A percentile compares a stretch with the other conserved stretches of the same genome.
These are phyloP conservation scores for Bombardia bombarda DNA, from an alignment of 495 filamentous ascomycete genomes.

Conservation along the genomic window DNA sequence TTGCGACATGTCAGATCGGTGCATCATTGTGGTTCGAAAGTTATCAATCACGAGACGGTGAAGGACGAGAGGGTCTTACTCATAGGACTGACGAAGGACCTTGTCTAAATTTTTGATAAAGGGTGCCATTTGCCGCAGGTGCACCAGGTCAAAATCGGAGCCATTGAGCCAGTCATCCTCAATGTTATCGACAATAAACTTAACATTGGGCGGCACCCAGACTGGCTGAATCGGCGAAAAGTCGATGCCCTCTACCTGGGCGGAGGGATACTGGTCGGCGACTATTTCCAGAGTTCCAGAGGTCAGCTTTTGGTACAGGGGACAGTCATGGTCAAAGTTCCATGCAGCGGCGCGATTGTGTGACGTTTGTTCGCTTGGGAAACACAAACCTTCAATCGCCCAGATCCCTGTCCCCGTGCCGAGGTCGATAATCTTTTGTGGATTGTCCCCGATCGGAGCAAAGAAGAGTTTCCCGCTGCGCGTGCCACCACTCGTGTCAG, in stretches of 20 bases:
- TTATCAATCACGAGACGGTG: background rate
- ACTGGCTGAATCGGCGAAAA: slow-evolving; percentile 29
- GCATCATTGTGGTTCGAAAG: background rate
- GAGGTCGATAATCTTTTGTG: background rate
- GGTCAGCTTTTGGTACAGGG: too few relatives aligned
- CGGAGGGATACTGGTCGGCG: slow-evolving; percentile 26
- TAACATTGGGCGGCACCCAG: slow-evolving; percentile 27
- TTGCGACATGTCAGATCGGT: slow-evolving; percentile 27
- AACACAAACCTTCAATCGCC: slow-evolving; percentile 27
- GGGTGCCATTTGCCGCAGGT: slow-evolving; percentile 27
- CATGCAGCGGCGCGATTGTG: too few relatives aligned
- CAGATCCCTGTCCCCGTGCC: slow-evolving; percentile 20
- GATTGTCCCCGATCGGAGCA: background rate
- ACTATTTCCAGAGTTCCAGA: slow-evolving; percentile 18
- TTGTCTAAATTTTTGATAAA: slow-evolving; percentile 33
- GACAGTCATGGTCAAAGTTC: too few relatives aligned
- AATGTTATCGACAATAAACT: slow-evolving; percentile 32
- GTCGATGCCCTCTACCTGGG: slow-evolving; percentile 21
- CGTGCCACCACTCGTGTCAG: background rate
- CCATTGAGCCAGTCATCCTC: slow-evolving; percentile 25
- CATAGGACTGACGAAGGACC: slow-evolving; percentile 20
- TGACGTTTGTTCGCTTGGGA: slow-evolving; percentile 4
- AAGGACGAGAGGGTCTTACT: slow-evolving; percentile 13
- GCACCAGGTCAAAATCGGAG: slow-evolving; percentile 29
- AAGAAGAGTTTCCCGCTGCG: background rate